A percentile compares a stretch with the other conserved stretches of the same genome.
These are phyloP conservation scores for Daldinia childiae DNA, from an alignment of 495 filamentous ascomycete genomes.

Conservation along the genomic window DNA sequence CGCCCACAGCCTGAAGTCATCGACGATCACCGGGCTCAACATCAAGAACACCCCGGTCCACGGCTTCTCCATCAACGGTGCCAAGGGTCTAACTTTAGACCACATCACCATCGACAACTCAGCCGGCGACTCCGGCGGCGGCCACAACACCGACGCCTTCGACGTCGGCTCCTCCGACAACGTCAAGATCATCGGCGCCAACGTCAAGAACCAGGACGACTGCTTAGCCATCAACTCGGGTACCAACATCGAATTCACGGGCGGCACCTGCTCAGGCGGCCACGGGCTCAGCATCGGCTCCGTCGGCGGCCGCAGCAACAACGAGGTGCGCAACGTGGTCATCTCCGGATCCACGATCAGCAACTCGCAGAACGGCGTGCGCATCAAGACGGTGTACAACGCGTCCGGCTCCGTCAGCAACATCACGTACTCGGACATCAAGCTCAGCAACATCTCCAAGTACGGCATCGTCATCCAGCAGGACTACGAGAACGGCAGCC, in stretches of 20 bases:
- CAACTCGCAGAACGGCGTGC: slow-evolving; percentile 66
- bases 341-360: slow-evolving; percentile 58
- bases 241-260: slow-evolving; percentile 63
- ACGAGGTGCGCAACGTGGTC: slow-evolving; percentile 66
- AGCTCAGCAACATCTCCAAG: slow-evolving; percentile 63
- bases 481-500: slow-evolving; percentile 72
- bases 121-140: slow-evolving; percentile 71
- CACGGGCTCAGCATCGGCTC: slow-evolving; percentile 77
- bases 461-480: slow-evolving; percentile 76
- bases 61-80: slow-evolving; percentile 64
- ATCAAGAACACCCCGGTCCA: slow-evolving; percentile 70
- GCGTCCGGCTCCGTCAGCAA: slow-evolving; percentile 65
- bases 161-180: slow-evolving; percentile 63
- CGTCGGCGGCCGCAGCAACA: slow-evolving; percentile 69
- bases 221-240: slow-evolving; percentile 72
- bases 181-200: slow-evolving; percentile 64
- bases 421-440: slow-evolving; percentile 69
- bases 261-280: slow-evolving; percentile 65
- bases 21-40: slow-evolving; percentile 52
- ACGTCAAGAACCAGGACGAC: slow-evolving; percentile 70
- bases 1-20: slow-evolving; percentile 53
- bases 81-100: slow-evolving; percentile 58
- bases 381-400: slow-evolving; percentile 70
- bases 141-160: slow-evolving; percentile 69
- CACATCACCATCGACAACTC: slow-evolving; percentile 69